Percentiles rank a stretch among this genome's conserved stretches.
These are phyloP conservation scores for Earliella scabrosa DNA, from an alignment of 1,284 basidiomycete genomes.

Conservation along the genomic window DNA sequence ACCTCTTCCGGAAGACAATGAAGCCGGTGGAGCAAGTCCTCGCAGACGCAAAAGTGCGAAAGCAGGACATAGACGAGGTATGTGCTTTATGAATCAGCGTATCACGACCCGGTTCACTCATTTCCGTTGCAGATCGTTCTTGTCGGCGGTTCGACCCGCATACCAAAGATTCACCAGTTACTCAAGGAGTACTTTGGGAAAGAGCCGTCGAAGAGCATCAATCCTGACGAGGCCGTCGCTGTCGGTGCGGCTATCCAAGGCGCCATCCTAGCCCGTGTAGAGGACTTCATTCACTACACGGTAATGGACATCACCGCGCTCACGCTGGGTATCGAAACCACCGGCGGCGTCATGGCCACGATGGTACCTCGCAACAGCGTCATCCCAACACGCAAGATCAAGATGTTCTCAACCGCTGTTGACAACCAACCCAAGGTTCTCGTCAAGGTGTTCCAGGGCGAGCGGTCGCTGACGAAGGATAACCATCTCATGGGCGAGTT, in stretches of 20 bases:
- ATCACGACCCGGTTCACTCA: too few species aligned
- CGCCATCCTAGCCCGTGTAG: slow-evolving; percentile 91
- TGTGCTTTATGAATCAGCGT: background rate
- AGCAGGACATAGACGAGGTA: slow-evolving; percentile 89
- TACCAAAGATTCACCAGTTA: slow-evolving; percentile 97
- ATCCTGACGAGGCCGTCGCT: slow-evolving; percentile 78
- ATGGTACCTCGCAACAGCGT: slow-evolving; percentile 96
- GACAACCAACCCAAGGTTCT: slow-evolving; percentile 93
- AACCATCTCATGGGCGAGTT: slow-evolving; percentile 98
- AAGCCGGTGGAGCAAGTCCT: slow-evolving; percentile 98
- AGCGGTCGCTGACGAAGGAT: slow-evolving; percentile 95
- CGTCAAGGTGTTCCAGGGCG: slow-evolving; percentile 93
- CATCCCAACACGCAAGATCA: slow-evolving; percentile 96
- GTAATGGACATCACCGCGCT: slow-evolving; percentile 96
- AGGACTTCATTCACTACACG: slow-evolving; percentile 82
- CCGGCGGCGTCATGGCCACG: slow-evolving; percentile 98
- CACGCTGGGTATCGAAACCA: slow-evolving; percentile 97
- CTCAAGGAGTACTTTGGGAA: slow-evolving; percentile 94
- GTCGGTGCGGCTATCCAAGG: slow-evolving; percentile 79
- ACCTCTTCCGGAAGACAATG: slow-evolving; percentile 99
- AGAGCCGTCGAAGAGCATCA: slow-evolving; percentile 92
- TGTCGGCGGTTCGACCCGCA: slow-evolving; percentile 98
- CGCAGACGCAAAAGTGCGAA: slow-evolving; percentile 97
- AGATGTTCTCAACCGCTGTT: slow-evolving; percentile 98
- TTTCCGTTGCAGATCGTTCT: slow-evolving; percentile 63